Evolutionary conservation across 371 early-diverging fungal genomes (phyloP), one percentile per base, ranked within the genome.

Genomic region (Rhizopus microsporus): DNA sequence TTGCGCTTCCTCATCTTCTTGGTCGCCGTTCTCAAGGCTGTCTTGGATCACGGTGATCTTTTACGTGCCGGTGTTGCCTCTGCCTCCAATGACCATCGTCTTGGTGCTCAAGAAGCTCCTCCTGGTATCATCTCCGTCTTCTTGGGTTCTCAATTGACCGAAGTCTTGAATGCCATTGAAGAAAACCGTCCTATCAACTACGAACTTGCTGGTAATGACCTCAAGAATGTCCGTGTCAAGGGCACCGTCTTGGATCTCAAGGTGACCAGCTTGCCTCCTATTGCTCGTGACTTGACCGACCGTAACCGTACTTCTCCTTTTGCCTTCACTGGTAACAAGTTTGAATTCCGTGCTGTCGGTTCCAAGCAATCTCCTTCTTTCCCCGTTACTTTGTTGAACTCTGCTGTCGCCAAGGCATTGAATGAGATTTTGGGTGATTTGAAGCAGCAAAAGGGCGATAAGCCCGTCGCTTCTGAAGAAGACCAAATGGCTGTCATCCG

Each of bases 311-410:
- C 99, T 29, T 96, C 96, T 49, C 96, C 99, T 33, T 96, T 98
- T 64, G 99, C 99, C 55, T 98, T 97, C 83, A 98, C 97, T 57
- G 97, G 97, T 56, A 97, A 98, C 92, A 98, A 98, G 86, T 97
- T 98, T 65, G 99, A 98, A 83, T 98, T 97, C 95, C 92, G 99
- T 80, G 97, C 97, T 58, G 97, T 97, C 37, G 99, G 99, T 37
- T 92, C 99, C 63, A 96, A 95, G 85, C 96, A 95, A 80, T 94
- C 94, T 23, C 94, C 96, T 35, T 92, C 97, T 35, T 95, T 96
- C 91, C 95, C 97, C 29, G 88, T 95, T 52, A 90, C 93, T 1
- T 69, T 96, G 54, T 74, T 97, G 51, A 97, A 96, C 87, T 86
- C 94, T 56, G 94, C 94, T 42, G 96, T 97, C 39, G 90, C 97